phyloP scores from a whole-genome alignment of 306 rosid species.

The Trifolium fragiferum region DNA sequence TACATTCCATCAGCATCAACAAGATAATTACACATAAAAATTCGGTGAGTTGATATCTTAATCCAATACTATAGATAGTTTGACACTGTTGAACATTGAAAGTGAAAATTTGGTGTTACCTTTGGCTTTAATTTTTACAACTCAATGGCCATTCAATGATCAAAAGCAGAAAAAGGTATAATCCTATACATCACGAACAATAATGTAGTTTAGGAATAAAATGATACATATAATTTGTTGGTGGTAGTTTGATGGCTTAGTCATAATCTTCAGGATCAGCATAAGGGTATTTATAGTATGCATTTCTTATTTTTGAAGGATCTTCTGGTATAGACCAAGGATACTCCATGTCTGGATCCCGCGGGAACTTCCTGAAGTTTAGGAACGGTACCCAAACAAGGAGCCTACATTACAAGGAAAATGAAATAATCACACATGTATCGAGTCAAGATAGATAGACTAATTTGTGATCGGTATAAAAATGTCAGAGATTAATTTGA shows the following conservation, averaged over 20 bases:
- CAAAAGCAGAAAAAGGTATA: conserved; percentile 19
- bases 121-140: background rate
- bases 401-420: conserved; percentile 53
- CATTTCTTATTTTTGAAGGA: conserved; percentile 60
- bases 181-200: background rate
- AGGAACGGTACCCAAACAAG: conserved; percentile 95
- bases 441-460: too few species aligned
- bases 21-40: too few species aligned
- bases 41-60: background rate
- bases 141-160: conserved; percentile 19
- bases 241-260: conserved; percentile 50
- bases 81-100: too few species aligned
- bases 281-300: conserved; percentile 65
- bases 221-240: conserved; percentile 17
- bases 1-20: too few species aligned
- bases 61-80: background rate
- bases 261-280: conserved; percentile 87
- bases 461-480: too few species aligned
- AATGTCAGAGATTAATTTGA: too few species aligned
- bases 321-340: conserved; percentile 88
- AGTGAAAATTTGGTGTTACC: background rate
- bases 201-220: conserved; percentile 18
- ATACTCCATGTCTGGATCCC: conserved; percentile 79
- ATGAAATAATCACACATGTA: background rate
- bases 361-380: conserved; percentile 90